Evolutionary conservation across 805 yeast species (phyloP), one percentile per base, ranked within the genome.

Genomic region (Wickerhamiella australiensis): DNA sequence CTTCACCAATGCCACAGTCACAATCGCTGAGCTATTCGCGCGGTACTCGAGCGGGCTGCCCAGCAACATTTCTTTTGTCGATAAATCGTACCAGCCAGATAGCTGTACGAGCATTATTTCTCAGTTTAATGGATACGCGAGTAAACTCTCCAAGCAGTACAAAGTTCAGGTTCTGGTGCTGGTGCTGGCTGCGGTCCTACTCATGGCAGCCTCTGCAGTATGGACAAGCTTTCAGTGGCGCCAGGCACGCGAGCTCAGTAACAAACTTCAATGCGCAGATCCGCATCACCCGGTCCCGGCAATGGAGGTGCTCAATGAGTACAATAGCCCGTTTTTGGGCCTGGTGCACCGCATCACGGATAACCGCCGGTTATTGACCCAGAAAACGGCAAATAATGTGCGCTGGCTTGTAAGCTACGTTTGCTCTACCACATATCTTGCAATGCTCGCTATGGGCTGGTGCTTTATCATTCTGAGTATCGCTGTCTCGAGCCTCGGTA

Each of bases 141-240:
- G n/a, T n/a, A 15, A 33, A 5, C 35, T 54, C 29, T 35, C 42
- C 20, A 43, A 29, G 20, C 47, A 38, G 29, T 53, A 50, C 23
- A 27, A 22, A 6, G 29, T 25, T 13, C 43, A 46, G 15, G 27
- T 54, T 3, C 36, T 47, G 13, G 40, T 47, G 12, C 41, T 53
- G 18, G 37, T 46, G 3, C 20, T 42, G 15, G 41, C 53, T 11
- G 57, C 56, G 2, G 45, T 52, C 2, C 12, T 51, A 23, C 26
- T 50, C 11, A 17, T 41, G 22, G 21, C 53, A 3, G 46, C 49
- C 1, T 27, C 42, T n/a, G 46, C 48, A 7, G 31, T 48, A 11
- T 45, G 50, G 37, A 51, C 51, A 26, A 47, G 42, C 22, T 53
- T 33, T 27, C 12, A 36, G 23, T 56, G 56, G 55, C 45, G 26